A percentile compares a stretch with the other conserved stretches of the same genome.
phyloP scores from a whole-genome alignment of 2,329 filamentous ascomycete genomes.

The Diplodia sapinea region DNA sequence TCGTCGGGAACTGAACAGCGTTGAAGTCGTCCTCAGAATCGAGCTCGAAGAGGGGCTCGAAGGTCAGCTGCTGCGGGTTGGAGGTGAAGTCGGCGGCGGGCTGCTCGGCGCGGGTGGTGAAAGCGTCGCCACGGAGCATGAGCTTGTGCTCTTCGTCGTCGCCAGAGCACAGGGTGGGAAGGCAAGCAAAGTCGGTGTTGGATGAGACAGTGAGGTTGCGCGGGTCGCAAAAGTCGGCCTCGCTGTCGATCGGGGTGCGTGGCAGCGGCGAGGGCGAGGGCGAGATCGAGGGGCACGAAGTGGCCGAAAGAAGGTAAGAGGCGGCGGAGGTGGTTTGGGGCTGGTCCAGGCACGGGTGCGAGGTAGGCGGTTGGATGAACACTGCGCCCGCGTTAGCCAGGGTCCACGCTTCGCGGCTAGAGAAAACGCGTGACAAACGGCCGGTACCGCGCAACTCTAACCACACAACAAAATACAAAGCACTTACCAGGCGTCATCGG shows the following conservation, averaged over 20 bases:
- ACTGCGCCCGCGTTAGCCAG: slow-evolving; percentile 53
- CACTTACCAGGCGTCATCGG: slow-evolving; percentile 89
- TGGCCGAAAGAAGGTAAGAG: slow-evolving; percentile 72
- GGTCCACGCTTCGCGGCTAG: slow-evolving; percentile 29
- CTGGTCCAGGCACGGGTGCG: slow-evolving; percentile 34
- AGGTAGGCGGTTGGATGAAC: slow-evolving; percentile 66
- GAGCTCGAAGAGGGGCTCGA: slow-evolving; percentile 86
- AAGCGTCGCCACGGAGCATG: slow-evolving; percentile 55
- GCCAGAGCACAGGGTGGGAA: slow-evolving; percentile 65
- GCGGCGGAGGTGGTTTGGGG: slow-evolving; percentile 47
- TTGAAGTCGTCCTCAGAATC: slow-evolving; percentile 91
- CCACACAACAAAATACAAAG: slow-evolving; percentile 5
- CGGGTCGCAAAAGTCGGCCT: slow-evolving; percentile 89
- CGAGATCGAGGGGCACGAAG: slow-evolving; percentile 81
- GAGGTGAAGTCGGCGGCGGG: slow-evolving; percentile 53
- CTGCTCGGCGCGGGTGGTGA: slow-evolving; percentile 45
- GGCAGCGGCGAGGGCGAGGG: slow-evolving; percentile 84
- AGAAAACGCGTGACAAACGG: slow-evolving; percentile 26
- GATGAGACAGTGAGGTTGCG: slow-evolving; percentile 80
- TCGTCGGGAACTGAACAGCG: slow-evolving; percentile 71
- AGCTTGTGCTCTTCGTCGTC: slow-evolving; percentile 67
- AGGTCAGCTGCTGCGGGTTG: slow-evolving; percentile 67
- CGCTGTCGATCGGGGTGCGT: slow-evolving; percentile 69
- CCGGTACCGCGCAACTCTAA: slow-evolving; percentile 8
- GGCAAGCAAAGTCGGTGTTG: slow-evolving; percentile 67